phyloP scores from a whole-genome alignment of 2,329 filamentous ascomycete species.

The Amauroascus niger region DNA sequence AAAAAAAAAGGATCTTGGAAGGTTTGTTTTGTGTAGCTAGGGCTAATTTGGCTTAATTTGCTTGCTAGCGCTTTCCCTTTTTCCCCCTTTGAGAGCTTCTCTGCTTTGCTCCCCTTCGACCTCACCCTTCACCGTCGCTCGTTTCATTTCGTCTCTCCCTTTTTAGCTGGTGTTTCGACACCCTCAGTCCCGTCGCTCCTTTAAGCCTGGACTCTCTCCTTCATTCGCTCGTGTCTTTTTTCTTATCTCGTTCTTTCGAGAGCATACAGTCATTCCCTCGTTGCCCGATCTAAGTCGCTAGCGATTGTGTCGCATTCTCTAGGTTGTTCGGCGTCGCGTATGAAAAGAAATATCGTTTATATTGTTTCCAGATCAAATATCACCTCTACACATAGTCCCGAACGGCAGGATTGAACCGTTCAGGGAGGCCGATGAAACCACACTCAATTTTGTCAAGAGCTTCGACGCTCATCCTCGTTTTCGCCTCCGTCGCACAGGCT shows the following conservation, averaged over 20 bases:
- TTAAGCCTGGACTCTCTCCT: background rate
- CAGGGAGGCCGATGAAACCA: conserved; percentile 27
- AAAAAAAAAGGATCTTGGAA: too few species aligned
- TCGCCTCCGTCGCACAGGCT: conserved; percentile 23
- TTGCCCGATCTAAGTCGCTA: background rate
- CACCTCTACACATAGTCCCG: background rate
- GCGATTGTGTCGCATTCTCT: background rate
- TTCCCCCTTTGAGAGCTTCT: background rate
- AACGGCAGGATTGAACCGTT: background rate
- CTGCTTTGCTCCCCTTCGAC: background rate
- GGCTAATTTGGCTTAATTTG: background rate
- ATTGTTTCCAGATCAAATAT: background rate
- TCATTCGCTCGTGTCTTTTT: background rate
- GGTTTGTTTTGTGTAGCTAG: background rate
- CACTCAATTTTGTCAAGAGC: conserved; percentile 26
- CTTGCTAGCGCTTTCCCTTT: background rate
- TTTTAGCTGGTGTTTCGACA: background rate
- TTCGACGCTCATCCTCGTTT: conserved; percentile 30
- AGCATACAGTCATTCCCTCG: background rate
- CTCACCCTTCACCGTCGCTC: conserved; percentile 2
- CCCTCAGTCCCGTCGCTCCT: conserved; percentile 5
- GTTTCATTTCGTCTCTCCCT: conserved; percentile 6
- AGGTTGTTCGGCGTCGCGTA: background rate
- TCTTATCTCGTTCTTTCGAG: background rate
- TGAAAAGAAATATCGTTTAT: background rate